Evolutionary conservation across 257 asterid species (phyloP), one percentile per base, ranked within the genome.

Genomic region (Primulina tabacum): DNA sequence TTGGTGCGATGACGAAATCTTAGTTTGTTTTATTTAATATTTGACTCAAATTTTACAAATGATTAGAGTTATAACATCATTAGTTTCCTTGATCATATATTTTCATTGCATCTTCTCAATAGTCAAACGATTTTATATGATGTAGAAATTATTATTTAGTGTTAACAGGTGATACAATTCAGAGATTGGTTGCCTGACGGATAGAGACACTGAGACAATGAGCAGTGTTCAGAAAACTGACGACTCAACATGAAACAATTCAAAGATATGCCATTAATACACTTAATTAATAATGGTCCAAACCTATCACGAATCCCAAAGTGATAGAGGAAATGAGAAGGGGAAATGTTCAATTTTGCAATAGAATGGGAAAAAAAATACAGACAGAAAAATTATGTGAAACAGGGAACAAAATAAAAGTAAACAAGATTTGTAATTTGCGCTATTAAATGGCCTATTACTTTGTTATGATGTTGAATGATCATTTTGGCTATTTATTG

Each of bases 181-280:
- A 52, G 73, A 81, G 74, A 77, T 76, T 62, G 35, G 30, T 60
- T 26, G 10, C 80, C 85, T 82, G 81, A 78, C 77, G 59, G 75
- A 75, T 85, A 73, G 89, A 77, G 84, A 77, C 85, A 83, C 84
- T 73, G 72, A 67, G 63, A 64, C n/a, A 28, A 71, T 8, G 47
- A 77, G 33, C 24, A 69, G 60, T 69, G 33, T 77, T 81, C 86
- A 78, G 73, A 80, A 58, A 37, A 12, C 73, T 71, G 78, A 69
- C 80, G 75, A 79, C 81, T 55, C 30, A 40, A 70, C 84, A 67
- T 79, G 55, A 79, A 82, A 87, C 82, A 73, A 63, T 75, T 75
- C 85, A 78, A 77, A 77, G 67, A 75, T 73, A 73, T 75, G 55
- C 80, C 66, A 60, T 70, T 77, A 67, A 67, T 63, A 58, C 78